A percentile compares a stretch with the other conserved stretches of the same genome.
Evolutionary conservation across 75 land plant species (phyloP).

Genomic region (Cunninghamia lanceolata): DNA sequence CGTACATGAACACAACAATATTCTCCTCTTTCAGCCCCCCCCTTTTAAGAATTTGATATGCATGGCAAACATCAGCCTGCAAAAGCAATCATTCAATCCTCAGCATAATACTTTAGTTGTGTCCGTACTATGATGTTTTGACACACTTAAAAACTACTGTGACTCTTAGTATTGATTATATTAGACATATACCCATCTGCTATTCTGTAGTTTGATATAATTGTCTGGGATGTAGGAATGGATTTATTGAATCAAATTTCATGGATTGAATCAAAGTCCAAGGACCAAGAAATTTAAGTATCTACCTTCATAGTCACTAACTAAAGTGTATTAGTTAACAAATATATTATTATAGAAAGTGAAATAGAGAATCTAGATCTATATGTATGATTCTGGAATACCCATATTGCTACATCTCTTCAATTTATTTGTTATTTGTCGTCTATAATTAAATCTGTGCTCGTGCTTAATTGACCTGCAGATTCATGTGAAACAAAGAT

Average conservation of each 20-base stretch:
- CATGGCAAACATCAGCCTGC: constrained; percentile 93
- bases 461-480: not conserved
- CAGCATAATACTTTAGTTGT: not conserved
- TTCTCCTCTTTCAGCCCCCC: constrained; percentile 89
- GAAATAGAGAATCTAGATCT: not conserved
- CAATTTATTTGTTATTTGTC: not conserved
- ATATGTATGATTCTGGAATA: not conserved
- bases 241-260: not conserved
- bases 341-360: not conserved
- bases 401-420: constrained; percentile 3
- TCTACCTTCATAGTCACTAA: not conserved
- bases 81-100: constrained; percentile 6
- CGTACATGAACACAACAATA: constrained; percentile 88
- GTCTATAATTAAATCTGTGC: not conserved
- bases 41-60: constrained; percentile 77
- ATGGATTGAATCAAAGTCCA: not conserved
- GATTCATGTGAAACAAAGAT: not conserved
- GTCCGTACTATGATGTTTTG: not conserved
- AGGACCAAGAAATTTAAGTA: not conserved
- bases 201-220: not conserved
- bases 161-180: not conserved
- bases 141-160: not conserved
- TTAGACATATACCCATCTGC: not conserved
- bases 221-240: not conserved
- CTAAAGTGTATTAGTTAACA: not conserved